Base-by-base conservation (phyloP, 306 rosid genomes). In the Prunus kanzakura region DNA sequence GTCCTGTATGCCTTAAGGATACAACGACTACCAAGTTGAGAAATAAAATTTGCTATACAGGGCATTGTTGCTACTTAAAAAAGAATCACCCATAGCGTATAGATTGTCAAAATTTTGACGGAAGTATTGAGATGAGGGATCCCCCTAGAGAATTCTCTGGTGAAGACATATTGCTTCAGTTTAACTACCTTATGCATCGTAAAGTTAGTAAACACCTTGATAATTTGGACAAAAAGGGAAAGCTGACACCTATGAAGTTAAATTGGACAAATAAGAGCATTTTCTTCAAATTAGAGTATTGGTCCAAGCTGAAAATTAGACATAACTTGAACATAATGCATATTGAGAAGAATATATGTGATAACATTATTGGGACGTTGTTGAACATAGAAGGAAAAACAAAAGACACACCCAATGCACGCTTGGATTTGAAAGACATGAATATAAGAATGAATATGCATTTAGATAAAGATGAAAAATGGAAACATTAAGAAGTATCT, bases 241-340 rank as follows among this genome's bases (percentile, higher is more conserved):
- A 27, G 18, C 8, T 8, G n/a, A 32, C 32, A 3, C 1, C 4
- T 2, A 12, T 4, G 14, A 8, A 23, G 9, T 5, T 6, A 1
- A 71, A 52, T 71, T 71, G 64, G 64, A 71, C 56, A 11, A 71
- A 69, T 3, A 69, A 47, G 18, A 27, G 73, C 51, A 47, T 69
- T 69, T 69, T 69, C 19, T 69, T 69, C 13, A 25, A 69, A 19
- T 50, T 69, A 3, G 60, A 47, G 4, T 50, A 69, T 15, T 69
- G 58, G 73, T 22, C 22, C 12, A 15, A 25, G 4, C 15, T 69
- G 41, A 47, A 22, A 25, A 11, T 67, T 38, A 46, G 72, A 11
- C 72, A 67, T 46, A 67, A 67, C 32, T 9, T 67, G n/a, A 38
- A 67, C 23, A 45, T 50, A 35, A 69, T 50, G 73, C 29, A 23